A percentile compares a stretch with the other conserved stretches of the same genome.
Conservation (phyloP, 2,329 filamentous ascomycete species). For the Neonectria faginata region DNA sequence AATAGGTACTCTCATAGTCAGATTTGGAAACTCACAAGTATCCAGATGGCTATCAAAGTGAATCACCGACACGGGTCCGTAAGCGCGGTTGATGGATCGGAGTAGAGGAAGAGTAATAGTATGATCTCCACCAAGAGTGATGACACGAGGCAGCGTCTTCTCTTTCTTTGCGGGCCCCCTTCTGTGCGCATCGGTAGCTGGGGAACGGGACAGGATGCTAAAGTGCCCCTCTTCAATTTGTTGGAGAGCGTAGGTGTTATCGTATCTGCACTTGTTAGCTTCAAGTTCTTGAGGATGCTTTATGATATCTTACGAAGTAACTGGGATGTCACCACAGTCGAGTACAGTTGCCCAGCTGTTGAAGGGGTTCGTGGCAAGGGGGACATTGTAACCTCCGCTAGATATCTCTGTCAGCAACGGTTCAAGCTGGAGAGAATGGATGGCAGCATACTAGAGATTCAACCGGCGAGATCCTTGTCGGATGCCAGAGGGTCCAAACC, state of each 20-base stretch:
- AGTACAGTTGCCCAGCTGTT: constrained; percentile 82
- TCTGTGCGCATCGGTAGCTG: constrained; percentile 75
- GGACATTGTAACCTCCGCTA: constrained; percentile 89
- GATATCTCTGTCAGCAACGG: background rate
- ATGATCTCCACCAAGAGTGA: constrained; percentile 78
- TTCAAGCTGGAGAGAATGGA: background rate
- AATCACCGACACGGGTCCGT: constrained; percentile 70
- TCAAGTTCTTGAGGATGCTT: accelerated
- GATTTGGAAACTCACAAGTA: constrained; percentile 64
- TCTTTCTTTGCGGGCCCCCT: constrained; percentile 76
- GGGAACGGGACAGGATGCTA: constrained; percentile 76
- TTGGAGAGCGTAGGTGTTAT: constrained; percentile 83
- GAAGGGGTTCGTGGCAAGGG: constrained; percentile 83
- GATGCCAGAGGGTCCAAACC: constrained; percentile 87
- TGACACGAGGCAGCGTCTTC: constrained; percentile 82
- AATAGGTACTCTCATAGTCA: accelerated
- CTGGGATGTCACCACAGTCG: constrained; percentile 87
- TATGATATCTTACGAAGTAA: constrained; percentile 75
- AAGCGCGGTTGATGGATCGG: constrained; percentile 69
- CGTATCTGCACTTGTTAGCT: constrained; percentile 66
- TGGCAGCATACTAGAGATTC: constrained; percentile 80
- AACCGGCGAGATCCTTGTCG: constrained; percentile 86
- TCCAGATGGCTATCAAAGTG: constrained; percentile 75
- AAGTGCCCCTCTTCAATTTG: constrained; percentile 91
- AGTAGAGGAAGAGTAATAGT: constrained; percentile 72